Conservation (phyloP, 148 eudicot species). For the Hydrangea macrophylla region DNA sequence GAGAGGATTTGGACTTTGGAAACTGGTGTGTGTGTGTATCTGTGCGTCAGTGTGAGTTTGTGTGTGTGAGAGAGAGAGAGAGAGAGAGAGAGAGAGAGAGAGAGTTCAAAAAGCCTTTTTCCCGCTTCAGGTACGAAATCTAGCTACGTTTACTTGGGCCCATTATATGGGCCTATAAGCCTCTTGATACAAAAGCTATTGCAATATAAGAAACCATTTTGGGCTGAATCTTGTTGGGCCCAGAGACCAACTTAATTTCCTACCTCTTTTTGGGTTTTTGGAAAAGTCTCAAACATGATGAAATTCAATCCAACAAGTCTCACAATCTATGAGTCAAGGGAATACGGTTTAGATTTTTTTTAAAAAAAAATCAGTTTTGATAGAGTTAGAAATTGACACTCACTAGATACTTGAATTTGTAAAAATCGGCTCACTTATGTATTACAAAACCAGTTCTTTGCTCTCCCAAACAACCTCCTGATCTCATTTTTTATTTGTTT, state of each 20-base stretch:
- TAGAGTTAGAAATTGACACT: too few relatives aligned
- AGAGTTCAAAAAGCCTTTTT: slow-evolving; percentile 7
- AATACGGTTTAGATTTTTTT: not conserved
- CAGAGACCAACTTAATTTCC: not conserved
- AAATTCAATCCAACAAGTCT: not conserved
- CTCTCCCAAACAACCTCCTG: too few relatives aligned
- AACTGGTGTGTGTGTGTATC: too few relatives aligned
- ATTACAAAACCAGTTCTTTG: too few relatives aligned
- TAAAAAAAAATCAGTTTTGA: too few relatives aligned
- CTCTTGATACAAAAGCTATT: not conserved
- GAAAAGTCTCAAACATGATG: not conserved
- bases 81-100: slow-evolving; percentile 3
- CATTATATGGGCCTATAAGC: not conserved
- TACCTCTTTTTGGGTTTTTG: not conserved
- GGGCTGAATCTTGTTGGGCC: not conserved
- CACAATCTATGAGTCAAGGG: not conserved
- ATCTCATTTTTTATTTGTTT: too few relatives aligned
- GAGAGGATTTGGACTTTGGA: too few relatives aligned
- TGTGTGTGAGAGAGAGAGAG: slow-evolving; percentile 11
- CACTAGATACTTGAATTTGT: too few relatives aligned
- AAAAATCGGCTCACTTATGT: too few relatives aligned
- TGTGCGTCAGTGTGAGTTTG: not conserved
- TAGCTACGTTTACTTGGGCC: not conserved
- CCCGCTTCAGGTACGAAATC: slow-evolving; percentile 2
- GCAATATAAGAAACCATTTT: not conserved